These are phyloP conservation scores for Sclerotiophoma versabilis DNA, from an alignment of 2,329 filamentous ascomycete genomes.

Conservation along the genomic window DNA sequence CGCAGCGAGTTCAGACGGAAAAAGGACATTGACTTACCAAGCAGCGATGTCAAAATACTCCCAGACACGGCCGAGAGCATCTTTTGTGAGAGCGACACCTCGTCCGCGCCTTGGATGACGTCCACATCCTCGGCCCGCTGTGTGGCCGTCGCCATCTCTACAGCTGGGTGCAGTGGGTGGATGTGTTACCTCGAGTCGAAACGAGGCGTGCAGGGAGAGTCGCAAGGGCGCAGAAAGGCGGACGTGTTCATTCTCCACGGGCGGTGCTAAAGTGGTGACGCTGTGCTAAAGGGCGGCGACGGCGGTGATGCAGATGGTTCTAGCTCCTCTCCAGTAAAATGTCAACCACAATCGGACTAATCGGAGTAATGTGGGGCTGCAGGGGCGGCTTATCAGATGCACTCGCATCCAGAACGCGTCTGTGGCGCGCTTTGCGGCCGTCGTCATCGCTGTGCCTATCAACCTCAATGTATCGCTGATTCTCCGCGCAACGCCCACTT, in stretches of 20 bases:
- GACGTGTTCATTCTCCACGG: constrained; percentile 39
- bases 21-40: constrained; percentile 66
- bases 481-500: constrained; percentile 1
- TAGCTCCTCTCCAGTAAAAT: constrained; percentile 22
- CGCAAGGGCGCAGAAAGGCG: constrained; percentile 31
- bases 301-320: constrained; percentile 6
- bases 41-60: constrained; percentile 85
- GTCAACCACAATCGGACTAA: constrained; percentile 26
- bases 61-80: constrained; percentile 95
- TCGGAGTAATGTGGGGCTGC: constrained; percentile 9
- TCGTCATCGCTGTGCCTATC: constrained; percentile 19
- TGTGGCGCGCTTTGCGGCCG: constrained; percentile 10
- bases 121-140: constrained; percentile 52
- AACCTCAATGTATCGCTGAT: constrained; percentile 2
- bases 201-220: constrained; percentile 32
- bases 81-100: constrained; percentile 85
- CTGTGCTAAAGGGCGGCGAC: constrained; percentile 20
- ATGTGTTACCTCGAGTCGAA: constrained; percentile 42
- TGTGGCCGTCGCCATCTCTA: constrained; percentile 40
- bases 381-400: constrained; percentile 35
- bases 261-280: constrained; percentile 26
- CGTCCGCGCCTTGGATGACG: constrained; percentile 55
- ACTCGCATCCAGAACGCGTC: constrained; percentile 15
- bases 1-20: neutral
- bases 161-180: constrained; percentile 6